Base-by-base conservation (phyloP, 202 grass and related monocot genomes). In the Saccharum hybrid region DNA sequence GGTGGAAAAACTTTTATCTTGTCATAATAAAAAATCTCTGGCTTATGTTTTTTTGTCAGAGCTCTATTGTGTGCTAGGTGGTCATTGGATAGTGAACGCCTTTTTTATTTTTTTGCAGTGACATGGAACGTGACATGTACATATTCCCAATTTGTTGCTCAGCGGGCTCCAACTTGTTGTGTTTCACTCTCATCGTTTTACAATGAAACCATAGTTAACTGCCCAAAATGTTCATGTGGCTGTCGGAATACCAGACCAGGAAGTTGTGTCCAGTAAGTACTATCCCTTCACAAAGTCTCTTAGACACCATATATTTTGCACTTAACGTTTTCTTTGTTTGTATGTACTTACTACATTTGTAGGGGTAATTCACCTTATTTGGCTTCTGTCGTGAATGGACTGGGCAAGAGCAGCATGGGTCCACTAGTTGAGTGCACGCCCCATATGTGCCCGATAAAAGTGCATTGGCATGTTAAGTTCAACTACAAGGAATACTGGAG, bases 391-490 rank as follows among this genome's bases (percentile, higher is more conserved):
- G 81, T 91, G 60, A 93, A 91, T 68, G 92, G 81, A 23, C 87
- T 83, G 28, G 87, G 85, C 16, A 87, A 83, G 74, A 64, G 65
- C 51, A 91, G 71, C 41, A 42, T 82, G 52, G 23, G 84, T 46
- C 92, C 94, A 38, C 76, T 94, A 56, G 82, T 97, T n/a, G 86
- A 91, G 71, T 97, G 92, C 65, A 90, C 92, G 7, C 75, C 86
- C 54, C 90, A 95, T 69, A 95, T 95, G 92, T 93, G 95, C 85
- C 92, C 95, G 14, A 87, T 98, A 71, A 87, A 83, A 75, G 83
- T 98, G 57, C 96, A 98, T 52, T 98, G 93, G 96, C 96, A 98
- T 90, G 93, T 92, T 22, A 94, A 92, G 64, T 82, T 91, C 68
- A 94, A 98, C 81, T 98, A 96, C 48, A 88, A 45, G 70, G 93